Evolutionary conservation across 1,284 basidiomycete species (phyloP).

Genomic region (Omphalotus olearius): DNA sequence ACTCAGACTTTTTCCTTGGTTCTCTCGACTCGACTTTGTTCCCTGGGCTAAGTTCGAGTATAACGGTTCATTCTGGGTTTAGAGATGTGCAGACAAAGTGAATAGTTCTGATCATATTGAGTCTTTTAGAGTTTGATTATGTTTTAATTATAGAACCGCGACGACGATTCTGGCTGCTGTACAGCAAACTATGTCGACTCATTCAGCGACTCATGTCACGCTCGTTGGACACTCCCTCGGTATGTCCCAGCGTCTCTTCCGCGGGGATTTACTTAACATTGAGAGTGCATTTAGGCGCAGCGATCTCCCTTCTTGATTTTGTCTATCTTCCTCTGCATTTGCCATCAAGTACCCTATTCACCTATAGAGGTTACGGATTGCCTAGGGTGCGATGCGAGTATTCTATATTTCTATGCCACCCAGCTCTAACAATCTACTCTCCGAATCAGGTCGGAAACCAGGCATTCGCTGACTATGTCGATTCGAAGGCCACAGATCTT

Average conservation of each 20-base stretch:
- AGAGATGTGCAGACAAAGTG: slow-evolving; percentile 47
- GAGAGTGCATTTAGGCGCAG: slow-evolving; percentile 34
- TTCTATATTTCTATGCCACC: background rate
- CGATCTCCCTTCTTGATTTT: slow-evolving; percentile 43
- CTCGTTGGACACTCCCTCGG: slow-evolving; percentile 55
- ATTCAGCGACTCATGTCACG: slow-evolving; percentile 38
- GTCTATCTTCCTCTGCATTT: slow-evolving; percentile 31
- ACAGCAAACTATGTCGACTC: slow-evolving; percentile 33
- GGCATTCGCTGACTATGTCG: slow-evolving; percentile 55
- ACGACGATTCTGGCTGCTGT: slow-evolving; percentile 44
- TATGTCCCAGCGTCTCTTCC: slow-evolving; percentile 14
- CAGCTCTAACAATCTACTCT: background rate
- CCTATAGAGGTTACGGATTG: slow-evolving; percentile 44
- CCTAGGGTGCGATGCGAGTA: slow-evolving; percentile 41
- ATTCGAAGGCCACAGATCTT: slow-evolving; percentile 30
- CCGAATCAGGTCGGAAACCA: slow-evolving; percentile 51
- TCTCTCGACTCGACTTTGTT: slow-evolving; percentile 46
- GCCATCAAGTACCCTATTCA: slow-evolving; percentile 25
- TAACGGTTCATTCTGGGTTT: slow-evolving; percentile 59
- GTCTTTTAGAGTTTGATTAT: background rate
- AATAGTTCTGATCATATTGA: slow-evolving; percentile 12
- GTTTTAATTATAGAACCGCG: slow-evolving; percentile 37
- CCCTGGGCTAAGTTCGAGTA: slow-evolving; percentile 44
- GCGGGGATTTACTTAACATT: background rate
- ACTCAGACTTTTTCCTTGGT: slow-evolving; percentile 41